Evolutionary conservation across 1,139 yeast genomes (phyloP).

Genomic region (Yamadazyma dushanensis): DNA sequence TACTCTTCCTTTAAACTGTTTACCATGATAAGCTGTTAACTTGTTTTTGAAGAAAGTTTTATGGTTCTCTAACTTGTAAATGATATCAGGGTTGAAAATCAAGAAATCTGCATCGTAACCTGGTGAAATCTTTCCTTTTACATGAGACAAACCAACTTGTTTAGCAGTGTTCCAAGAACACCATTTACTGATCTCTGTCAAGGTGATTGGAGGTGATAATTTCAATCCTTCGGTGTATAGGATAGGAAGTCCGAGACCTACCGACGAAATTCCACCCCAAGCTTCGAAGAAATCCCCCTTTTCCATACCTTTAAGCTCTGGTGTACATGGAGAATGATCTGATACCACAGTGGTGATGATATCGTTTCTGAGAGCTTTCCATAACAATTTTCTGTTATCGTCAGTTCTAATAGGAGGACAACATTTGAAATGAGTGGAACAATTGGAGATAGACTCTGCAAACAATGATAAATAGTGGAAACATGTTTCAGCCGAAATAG

Average conservation of each 20-base stretch:
- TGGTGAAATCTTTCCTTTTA: slow-evolving; percentile 66
- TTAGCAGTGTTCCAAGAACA: slow-evolving; percentile 80
- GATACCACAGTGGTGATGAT: slow-evolving; percentile 85
- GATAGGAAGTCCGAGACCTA: slow-evolving; percentile 85
- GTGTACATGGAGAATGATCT: slow-evolving; percentile 96
- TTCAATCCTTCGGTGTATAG: slow-evolving; percentile 72
- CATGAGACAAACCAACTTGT: slow-evolving; percentile 75
- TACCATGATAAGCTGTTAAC: slow-evolving; percentile 81
- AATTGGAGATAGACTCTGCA: slow-evolving; percentile 74
- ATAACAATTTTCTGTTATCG: slow-evolving; percentile 65
- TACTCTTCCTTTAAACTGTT: slow-evolving; percentile 67
- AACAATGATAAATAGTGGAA: slow-evolving; percentile 82
- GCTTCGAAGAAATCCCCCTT: slow-evolving; percentile 88
- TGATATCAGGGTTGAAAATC: slow-evolving; percentile 66
- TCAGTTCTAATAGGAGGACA: slow-evolving; percentile 91
- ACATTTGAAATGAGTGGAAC: slow-evolving; percentile 84
- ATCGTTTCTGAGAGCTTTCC: slow-evolving; percentile 71
- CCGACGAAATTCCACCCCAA: slow-evolving; percentile 97
- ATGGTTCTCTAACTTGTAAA: slow-evolving; percentile 57
- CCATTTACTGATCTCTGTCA: slow-evolving; percentile 72
- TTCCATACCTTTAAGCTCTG: slow-evolving; percentile 77
- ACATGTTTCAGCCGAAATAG: slow-evolving; percentile 85
- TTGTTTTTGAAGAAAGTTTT: slow-evolving; percentile 78
- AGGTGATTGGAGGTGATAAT: slow-evolving; percentile 50
- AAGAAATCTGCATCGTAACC: slow-evolving; percentile 90